Conservation (phyloP, 805 yeast genomes). For the Pichia thaimueangensis region DNA sequence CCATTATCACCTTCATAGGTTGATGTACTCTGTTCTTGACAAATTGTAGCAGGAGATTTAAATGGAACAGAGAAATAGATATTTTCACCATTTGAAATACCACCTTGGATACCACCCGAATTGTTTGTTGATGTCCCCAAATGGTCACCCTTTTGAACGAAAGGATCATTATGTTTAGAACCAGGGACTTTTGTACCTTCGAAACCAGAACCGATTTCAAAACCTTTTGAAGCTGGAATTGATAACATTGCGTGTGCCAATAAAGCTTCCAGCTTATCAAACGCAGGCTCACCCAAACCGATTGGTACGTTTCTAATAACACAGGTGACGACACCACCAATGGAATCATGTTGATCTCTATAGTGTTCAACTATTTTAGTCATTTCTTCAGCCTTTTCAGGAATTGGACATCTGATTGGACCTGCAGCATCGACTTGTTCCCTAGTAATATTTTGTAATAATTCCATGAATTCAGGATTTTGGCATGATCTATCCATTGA, state of each 20-base stretch:
- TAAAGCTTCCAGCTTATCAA: conserved; percentile 91
- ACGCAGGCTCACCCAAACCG: conserved; percentile 97
- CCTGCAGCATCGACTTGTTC: conserved; percentile 82
- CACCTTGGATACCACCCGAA: conserved; percentile 98
- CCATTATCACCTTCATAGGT: conserved; percentile 87
- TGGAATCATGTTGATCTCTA: conserved; percentile 83
- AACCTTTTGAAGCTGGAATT: conserved; percentile 96
- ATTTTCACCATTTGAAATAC: conserved; percentile 93
- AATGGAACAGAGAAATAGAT: conserved; percentile 93
- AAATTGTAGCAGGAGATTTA: conserved; percentile 96
- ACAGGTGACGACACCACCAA: conserved; percentile 98
- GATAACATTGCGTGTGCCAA: conserved; percentile 98
- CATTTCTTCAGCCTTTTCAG: conserved; percentile 66
- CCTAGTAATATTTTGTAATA: conserved; percentile 73
- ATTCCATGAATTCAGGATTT: conserved; percentile 55
- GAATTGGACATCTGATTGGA: conserved; percentile 92
- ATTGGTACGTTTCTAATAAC: conserved; percentile 89
- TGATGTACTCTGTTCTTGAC: conserved; percentile 85
- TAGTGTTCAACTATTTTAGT: conserved; percentile 78
- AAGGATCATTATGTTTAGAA: conserved; percentile 89
- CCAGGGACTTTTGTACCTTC: conserved; percentile 87
- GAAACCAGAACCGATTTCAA: conserved; percentile 96
- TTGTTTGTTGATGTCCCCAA: conserved; percentile 85
- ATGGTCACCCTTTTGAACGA: conserved; percentile 52
- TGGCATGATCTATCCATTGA: conserved; percentile 69